Percentiles rank a stretch among this genome's conserved stretches.
These are phyloP conservation scores for Sporothrix pallida DNA, from an alignment of 2,329 filamentous ascomycete species.

Conservation along the genomic window DNA sequence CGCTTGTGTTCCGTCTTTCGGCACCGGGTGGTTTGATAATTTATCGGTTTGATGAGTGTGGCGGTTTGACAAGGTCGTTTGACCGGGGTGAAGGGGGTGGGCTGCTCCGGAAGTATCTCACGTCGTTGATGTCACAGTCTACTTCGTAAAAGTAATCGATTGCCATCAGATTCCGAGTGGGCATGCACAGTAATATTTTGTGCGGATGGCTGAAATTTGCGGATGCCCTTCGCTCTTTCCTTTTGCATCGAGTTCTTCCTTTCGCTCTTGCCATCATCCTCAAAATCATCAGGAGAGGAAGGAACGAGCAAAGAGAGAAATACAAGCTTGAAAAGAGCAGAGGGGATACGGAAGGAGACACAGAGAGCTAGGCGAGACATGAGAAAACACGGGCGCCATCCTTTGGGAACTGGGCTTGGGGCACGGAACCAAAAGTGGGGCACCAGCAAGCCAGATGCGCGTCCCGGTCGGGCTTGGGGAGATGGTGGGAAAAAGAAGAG, in stretches of 20 bases:
- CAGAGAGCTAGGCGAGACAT: not conserved
- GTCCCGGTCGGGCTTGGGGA: constrained; percentile 32
- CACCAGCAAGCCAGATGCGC: constrained; percentile 23
- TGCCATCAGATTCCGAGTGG: too few relatives aligned
- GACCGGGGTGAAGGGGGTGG: not conserved
- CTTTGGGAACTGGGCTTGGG: constrained; percentile 27
- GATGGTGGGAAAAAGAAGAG: not conserved
- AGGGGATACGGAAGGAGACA: constrained; percentile 4
- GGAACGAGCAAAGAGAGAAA: not conserved
- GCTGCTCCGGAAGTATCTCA: not conserved
- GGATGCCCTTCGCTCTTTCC: not conserved
- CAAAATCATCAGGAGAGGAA: not conserved
- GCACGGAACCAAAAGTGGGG: constrained; percentile 33
- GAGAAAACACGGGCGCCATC: constrained; percentile 20
- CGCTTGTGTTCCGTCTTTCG: constrained; percentile 21
- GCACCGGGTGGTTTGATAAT: constrained; percentile 27
- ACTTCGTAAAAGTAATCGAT: not conserved
- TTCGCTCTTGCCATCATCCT: not conserved
- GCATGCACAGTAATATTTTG: not conserved
- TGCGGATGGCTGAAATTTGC: too few relatives aligned
- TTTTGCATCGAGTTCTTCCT: not conserved
- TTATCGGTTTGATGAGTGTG: constrained; percentile 25
- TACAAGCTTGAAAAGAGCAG: not conserved
- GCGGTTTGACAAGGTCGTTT: constrained; percentile 31
- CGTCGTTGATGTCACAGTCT: not conserved